Percentiles rank a stretch among this genome's conserved stretches.
These are phyloP conservation scores for Aspergillus jensenii DNA, from an alignment of 2,329 filamentous ascomycete genomes.

Conservation along the genomic window DNA sequence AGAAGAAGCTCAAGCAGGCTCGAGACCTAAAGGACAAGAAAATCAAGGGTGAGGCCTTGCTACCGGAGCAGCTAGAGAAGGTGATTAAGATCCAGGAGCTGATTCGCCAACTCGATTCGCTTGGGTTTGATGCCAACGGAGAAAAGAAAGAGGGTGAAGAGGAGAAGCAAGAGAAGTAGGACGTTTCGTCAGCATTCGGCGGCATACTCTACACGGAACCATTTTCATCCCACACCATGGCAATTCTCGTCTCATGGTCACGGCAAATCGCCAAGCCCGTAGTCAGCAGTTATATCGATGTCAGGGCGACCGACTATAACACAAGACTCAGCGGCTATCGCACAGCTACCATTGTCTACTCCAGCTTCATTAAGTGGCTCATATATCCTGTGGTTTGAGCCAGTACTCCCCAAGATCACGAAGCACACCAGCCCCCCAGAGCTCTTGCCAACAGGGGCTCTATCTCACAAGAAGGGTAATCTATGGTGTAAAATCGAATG, in stretches of 20 bases:
- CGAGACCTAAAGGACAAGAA: constrained; percentile 89
- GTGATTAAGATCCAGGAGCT: constrained; percentile 96
- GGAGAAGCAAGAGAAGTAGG: constrained; percentile 16
- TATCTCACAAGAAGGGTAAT: not conserved
- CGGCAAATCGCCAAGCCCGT: not conserved
- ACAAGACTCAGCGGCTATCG: not conserved
- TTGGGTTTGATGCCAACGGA: constrained; percentile 81
- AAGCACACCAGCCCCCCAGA: not conserved
- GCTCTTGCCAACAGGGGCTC: too few relatives aligned
- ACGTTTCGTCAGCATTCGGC: not conserved
- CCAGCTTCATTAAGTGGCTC: not conserved
- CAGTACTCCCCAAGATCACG: not conserved
- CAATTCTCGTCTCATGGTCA: not conserved
- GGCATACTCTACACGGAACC: not conserved
- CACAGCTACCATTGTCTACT: not conserved
- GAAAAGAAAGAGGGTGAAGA: constrained; percentile 52
- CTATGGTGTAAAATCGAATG: not conserved
- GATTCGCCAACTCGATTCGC: constrained; percentile 77
- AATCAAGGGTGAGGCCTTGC: constrained; percentile 75
- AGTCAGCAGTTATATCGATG: not conserved
- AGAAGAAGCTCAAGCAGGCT: constrained; percentile 94
- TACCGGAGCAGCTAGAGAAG: constrained; percentile 96
- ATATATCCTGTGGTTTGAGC: not conserved
- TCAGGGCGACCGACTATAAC: not conserved
- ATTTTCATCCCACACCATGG: not conserved